phyloP scores from a whole-genome alignment of 2,329 filamentous ascomycete species.

The Xylariaceae sp. region DNA sequence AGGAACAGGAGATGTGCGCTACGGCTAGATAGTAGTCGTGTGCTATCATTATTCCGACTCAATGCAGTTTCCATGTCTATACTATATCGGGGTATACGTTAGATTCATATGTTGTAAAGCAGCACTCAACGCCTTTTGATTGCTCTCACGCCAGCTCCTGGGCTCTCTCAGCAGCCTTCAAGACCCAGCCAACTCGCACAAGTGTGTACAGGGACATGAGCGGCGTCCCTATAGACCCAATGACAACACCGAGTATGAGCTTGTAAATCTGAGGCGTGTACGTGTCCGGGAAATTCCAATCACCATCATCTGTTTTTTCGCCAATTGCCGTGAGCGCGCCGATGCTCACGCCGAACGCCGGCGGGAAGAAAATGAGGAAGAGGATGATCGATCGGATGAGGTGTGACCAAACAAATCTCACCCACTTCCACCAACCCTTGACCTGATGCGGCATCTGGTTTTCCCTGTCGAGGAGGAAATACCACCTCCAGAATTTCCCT shows the following conservation, averaged over 20 bases:
- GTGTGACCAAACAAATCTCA: constrained; percentile 34
- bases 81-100: too few species aligned
- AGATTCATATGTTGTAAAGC: too few species aligned
- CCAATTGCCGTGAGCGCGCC: constrained; percentile 41
- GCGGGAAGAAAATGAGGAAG: constrained; percentile 36
- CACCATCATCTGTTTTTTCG: constrained; percentile 31
- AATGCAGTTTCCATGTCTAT: too few species aligned
- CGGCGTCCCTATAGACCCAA: constrained; percentile 46
- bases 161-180: constrained; percentile 23
- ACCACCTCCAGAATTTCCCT: constrained; percentile 36
- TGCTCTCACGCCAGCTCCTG: too few species aligned
- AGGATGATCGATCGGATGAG: constrained; percentile 34
- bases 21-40: constrained; percentile 41
- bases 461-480: constrained; percentile 38
- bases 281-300: constrained; percentile 39
- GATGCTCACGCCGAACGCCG: constrained; percentile 42
- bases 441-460: constrained; percentile 23
- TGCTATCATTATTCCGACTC: too few species aligned
- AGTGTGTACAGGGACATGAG: constrained; percentile 49
- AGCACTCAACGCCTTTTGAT: too few species aligned
- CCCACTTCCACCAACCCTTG: constrained; percentile 29
- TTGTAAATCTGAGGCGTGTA: constrained; percentile 51
- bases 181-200: constrained; percentile 44
- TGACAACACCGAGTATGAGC: constrained; percentile 42
- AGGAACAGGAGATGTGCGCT: constrained; percentile 52